Evolutionary conservation across 148 eudicot genomes (phyloP), one percentile per base, ranked within the genome.

Genomic region (Talinum fruticosum): DNA sequence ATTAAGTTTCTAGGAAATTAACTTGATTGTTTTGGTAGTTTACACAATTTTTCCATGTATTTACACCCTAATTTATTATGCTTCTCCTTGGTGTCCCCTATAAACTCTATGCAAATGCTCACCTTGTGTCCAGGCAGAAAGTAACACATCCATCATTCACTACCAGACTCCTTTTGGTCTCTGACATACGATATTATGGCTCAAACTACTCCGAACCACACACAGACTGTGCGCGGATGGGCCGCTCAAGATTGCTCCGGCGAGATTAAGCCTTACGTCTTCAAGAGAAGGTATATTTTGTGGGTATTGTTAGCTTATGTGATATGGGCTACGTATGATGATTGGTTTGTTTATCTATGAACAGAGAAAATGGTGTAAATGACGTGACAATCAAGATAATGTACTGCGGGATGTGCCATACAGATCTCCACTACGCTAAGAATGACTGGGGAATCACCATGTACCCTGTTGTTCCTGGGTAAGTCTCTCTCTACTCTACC

Each of bases 391-490:
- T 93, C 76, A 80, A 93, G 72, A 87, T 93, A 68, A 59, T 93
- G 75, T 93, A 85, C 78, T 93, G 98, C 36, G 98, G 98, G 24
- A 91, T 93, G 53, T 93, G 98, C 69, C 98, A 93, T 78, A 91
- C 98, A 13, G 98, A 93, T 82, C 76, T 93, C 19, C 98, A 93
- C 83, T 87, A 88, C 76, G 85, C 79, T 54, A 86, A 72, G 79
- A 87, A 93, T 21, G 97, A 91, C 13, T 93, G 98, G 98, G 98
- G 98, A 34, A 90, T 87, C 82, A 93, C 98, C 32, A 91, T 83
- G 91, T 96, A 90, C 78, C 99, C 99, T 41, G 89, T 88, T 74
- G 97, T 96, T 23, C 99, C 99, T 6, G 99, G 99, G 99, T 96
- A 84, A 36, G 66, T 53, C 15, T 32, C 29, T 36, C 29, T 69